Percentiles rank a stretch among this genome's conserved stretches.
Conservation (phyloP, 805 yeast genomes). For the Candida tammaniensis region DNA sequence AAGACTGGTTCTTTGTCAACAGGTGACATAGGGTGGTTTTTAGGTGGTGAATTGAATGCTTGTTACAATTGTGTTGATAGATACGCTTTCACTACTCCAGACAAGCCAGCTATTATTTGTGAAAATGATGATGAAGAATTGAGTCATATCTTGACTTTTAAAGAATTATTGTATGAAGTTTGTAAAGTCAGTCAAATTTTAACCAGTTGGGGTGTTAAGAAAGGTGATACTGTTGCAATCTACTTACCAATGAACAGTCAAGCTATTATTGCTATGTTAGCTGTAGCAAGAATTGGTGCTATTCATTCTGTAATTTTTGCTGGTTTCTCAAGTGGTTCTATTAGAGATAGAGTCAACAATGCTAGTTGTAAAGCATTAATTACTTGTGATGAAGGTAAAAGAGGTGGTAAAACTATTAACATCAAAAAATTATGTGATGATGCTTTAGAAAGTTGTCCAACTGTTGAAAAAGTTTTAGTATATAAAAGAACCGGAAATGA, state of each 20-base stretch:
- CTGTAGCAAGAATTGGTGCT: slow-evolving; percentile 79
- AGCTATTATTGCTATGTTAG: slow-evolving; percentile 71
- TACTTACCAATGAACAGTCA: slow-evolving; percentile 86
- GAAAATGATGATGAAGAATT: slow-evolving; percentile 79
- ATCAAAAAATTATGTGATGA: slow-evolving; percentile 83
- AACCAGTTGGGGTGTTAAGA: slow-evolving; percentile 61
- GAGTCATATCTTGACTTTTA: slow-evolving; percentile 61
- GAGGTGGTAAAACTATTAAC: slow-evolving; percentile 81
- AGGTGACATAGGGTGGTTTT: slow-evolving; percentile 64
- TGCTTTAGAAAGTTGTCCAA: slow-evolving; percentile 64
- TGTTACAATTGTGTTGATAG: slow-evolving; percentile 80
- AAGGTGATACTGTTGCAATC: slow-evolving; percentile 85
- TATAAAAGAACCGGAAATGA: slow-evolving; percentile 69
- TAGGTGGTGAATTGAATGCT: slow-evolving; percentile 78
- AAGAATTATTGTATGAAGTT: slow-evolving; percentile 68
- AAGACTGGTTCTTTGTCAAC: slow-evolving; percentile 61
- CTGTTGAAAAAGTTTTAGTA: slow-evolving; percentile 67
- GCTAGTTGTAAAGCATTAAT: slow-evolving; percentile 71
- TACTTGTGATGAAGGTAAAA: slow-evolving; percentile 77
- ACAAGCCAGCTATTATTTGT: slow-evolving; percentile 71
- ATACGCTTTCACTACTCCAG: slow-evolving; percentile 69
- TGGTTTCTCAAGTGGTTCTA: slow-evolving; percentile 73
- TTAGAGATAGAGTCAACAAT: slow-evolving; percentile 68
- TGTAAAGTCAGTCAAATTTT: slow-evolving; percentile 70
- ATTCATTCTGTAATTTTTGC: slow-evolving; percentile 84